Evolutionary conservation across 73 alveolate species (phyloP), one percentile per base, ranked within the genome.

Genomic region (Paramecium primaurelia): DNA sequence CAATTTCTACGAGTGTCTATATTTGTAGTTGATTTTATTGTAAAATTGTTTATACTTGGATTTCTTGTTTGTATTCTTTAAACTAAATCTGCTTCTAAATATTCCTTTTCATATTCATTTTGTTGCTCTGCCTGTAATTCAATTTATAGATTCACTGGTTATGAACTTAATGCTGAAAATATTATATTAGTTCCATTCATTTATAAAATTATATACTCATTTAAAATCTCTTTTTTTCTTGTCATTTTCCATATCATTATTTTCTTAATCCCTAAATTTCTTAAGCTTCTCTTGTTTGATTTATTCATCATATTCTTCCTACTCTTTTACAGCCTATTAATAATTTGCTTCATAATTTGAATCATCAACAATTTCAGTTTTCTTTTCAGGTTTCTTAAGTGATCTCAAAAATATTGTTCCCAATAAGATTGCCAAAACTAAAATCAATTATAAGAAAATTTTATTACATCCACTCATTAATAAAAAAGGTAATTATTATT

Each of bases 81-180:
- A 3, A 12, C 8, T 4, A 73, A 44, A 37, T 40, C 34, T 36
- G 60, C 87, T 16, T 73, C 87, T 22, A 73, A 73, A 20, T 73
- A 73, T 20, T 73, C 87, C 40, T 73, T 37, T 73, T 73, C 87
- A 73, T 73, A 73, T 73, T 73, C 87, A 73, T 36, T 36, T 37
- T 20, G 9, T 12, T 73, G 32, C 37, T 73, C 32, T 16, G 87
- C 87, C 20, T 73, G 18, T 38, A 73, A 73, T 73, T 73, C 87
- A 14, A 64, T 64, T 18, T 64, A 14, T 3, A 64, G 47, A 64
- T 64, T 64, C 47, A 2, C 84, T 8, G 84, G 84, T 34, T 64
- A 64, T 64, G 42, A 64, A 64, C 28, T 64, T 32, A 64, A n/a
- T 3, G 84, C 84, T 64, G 84, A 64, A 64, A 28, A 64, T 64